Conservation (phyloP, 371 early-diverging fungal species). For the Mortierella sp. region DNA sequence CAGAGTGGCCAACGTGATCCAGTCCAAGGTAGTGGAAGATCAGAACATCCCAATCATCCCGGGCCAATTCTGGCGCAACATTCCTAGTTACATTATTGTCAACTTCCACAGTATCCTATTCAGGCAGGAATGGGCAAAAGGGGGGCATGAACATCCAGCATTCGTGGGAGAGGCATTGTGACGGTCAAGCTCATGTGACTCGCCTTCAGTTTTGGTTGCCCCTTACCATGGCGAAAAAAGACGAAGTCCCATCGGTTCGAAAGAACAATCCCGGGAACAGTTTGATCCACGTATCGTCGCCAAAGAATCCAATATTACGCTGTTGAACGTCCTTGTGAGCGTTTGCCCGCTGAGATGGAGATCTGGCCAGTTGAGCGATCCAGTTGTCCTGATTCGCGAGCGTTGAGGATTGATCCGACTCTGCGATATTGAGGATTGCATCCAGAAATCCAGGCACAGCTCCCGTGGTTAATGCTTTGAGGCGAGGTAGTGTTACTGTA, state of each 20-base stretch:
- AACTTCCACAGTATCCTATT: constrained; percentile 80
- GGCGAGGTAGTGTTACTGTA: constrained; percentile 94
- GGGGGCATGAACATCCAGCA: too few relatives aligned
- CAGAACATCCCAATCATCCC: constrained; percentile 81
- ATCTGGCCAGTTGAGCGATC: constrained; percentile 72
- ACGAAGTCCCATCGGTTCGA: constrained; percentile 79
- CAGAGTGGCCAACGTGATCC: constrained; percentile 95
- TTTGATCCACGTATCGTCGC: constrained; percentile 96
- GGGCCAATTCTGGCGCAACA: constrained; percentile 67
- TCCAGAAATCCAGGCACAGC: constrained; percentile 78
- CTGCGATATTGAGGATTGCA: constrained; percentile 85
- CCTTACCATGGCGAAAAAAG: constrained; percentile 78
- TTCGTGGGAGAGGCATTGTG: too few relatives aligned
- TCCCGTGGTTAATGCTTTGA: constrained; percentile 93
- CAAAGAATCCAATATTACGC: constrained; percentile 80
- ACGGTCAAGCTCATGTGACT: too few relatives aligned
- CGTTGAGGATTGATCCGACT: constrained; percentile 81
- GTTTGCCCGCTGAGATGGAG: constrained; percentile 54
- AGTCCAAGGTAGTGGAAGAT: constrained; percentile 95
- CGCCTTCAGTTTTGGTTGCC: too few relatives aligned
- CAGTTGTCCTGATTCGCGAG: constrained; percentile 77
- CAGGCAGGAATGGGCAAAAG: not conserved
- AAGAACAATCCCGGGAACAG: constrained; percentile 78
- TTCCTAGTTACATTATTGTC: constrained; percentile 86
- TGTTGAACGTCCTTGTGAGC: not conserved